phyloP scores from a whole-genome alignment of 2,329 filamentous ascomycete genomes.

The Fusarium austroafricanum region DNA sequence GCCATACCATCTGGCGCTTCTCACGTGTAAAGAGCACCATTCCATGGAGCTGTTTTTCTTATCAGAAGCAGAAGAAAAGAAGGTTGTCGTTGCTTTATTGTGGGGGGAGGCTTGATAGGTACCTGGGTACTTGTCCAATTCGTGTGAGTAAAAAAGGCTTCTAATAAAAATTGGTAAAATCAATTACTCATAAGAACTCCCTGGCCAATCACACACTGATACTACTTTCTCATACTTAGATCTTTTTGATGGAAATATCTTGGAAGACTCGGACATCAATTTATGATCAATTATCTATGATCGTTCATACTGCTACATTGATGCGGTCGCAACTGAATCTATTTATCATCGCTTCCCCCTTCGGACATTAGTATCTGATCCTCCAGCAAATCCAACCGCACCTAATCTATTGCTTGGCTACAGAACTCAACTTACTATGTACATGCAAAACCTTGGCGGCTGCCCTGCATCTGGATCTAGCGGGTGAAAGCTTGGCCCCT shows the following conservation, averaged over 20 bases:
- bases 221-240: background rate
- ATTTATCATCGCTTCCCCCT: background rate
- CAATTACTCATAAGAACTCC: conserved; percentile 25
- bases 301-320: background rate
- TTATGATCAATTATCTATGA: background rate
- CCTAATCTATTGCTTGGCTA: background rate
- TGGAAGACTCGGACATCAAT: background rate
- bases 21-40: conserved; percentile 26
- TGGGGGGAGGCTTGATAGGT: conserved; percentile 35
- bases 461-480: conserved; percentile 20
- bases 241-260: background rate
- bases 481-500: conserved; percentile 15
- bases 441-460: conserved; percentile 19
- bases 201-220: conserved; percentile 5
- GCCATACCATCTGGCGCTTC: background rate
- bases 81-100: conserved; percentile 21
- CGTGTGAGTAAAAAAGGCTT: conserved; percentile 40
- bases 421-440: conserved; percentile 13
- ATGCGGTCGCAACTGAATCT: background rate
- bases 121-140: conserved; percentile 19
- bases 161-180: conserved; percentile 43
- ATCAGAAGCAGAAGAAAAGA: conserved; percentile 14
- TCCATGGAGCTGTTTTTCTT: conserved; percentile 13
- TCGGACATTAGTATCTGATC: conserved; percentile 3
- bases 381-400: background rate